Evolutionary conservation across 1,284 basidiomycete genomes (phyloP).

Genomic region (Trichosporon asahii): DNA sequence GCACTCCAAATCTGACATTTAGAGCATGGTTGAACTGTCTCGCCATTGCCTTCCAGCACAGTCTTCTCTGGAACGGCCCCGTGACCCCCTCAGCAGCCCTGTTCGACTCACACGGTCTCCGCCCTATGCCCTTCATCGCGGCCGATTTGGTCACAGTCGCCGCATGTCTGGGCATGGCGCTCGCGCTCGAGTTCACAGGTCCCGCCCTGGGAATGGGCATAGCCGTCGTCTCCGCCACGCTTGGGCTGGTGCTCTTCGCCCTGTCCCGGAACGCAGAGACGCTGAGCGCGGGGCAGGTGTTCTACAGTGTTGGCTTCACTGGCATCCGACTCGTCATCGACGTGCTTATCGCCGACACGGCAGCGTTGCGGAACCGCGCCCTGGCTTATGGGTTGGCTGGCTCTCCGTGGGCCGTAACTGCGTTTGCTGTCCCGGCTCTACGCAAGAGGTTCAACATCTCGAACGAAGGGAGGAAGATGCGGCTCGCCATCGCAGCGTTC

Average conservation of each 20-base stretch:
- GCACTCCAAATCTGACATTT: not conserved
- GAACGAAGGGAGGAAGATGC: slow-evolving; percentile 51
- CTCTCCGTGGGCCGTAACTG: slow-evolving; percentile 51
- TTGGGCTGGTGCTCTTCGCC: slow-evolving; percentile 45
- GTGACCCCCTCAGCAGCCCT: slow-evolving; percentile 40
- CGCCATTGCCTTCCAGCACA: slow-evolving; percentile 42
- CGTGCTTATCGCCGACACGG: slow-evolving; percentile 51
- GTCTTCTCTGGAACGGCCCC: slow-evolving; percentile 39
- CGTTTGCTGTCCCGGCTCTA: slow-evolving; percentile 48
- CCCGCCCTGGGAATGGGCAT: slow-evolving; percentile 34
- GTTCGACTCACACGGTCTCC: slow-evolving; percentile 35
- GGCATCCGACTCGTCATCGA: slow-evolving; percentile 51
- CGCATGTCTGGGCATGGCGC: slow-evolving; percentile 40
- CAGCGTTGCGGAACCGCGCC: slow-evolving; percentile 48
- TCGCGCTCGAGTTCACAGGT: slow-evolving; percentile 43
- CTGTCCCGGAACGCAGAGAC: slow-evolving; percentile 36
- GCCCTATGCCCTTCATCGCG: slow-evolving; percentile 44
- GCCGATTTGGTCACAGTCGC: slow-evolving; percentile 37
- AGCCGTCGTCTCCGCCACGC: slow-evolving; percentile 32
- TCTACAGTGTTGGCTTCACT: slow-evolving; percentile 48
- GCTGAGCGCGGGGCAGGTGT: slow-evolving; percentile 43
- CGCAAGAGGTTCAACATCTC: slow-evolving; percentile 38
- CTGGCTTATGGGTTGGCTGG: slow-evolving; percentile 52
- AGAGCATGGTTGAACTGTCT: slow-evolving; percentile 44
- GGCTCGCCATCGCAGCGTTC: slow-evolving; percentile 37